These are phyloP conservation scores for Xenoacremonium recifei DNA, from an alignment of 2,329 filamentous ascomycete species.

Conservation along the genomic window DNA sequence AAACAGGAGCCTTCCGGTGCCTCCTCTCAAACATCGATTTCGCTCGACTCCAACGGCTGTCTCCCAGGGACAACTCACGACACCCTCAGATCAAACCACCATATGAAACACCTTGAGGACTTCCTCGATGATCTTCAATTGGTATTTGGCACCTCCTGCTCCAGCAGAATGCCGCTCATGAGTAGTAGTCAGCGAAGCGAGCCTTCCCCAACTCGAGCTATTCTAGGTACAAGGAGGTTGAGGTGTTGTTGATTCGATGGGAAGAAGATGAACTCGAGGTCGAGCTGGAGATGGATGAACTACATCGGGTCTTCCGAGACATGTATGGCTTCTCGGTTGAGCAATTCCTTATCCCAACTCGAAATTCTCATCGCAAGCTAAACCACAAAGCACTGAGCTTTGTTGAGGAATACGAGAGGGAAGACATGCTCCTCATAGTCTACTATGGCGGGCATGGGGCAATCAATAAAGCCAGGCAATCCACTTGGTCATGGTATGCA, in stretches of 20 bases:
- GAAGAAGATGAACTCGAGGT: constrained; percentile 26
- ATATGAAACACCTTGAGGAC: constrained; percentile 20
- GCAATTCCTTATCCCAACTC: constrained; percentile 22
- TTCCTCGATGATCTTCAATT: constrained; percentile 22
- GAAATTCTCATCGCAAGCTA: constrained; percentile 23
- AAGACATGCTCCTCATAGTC: constrained; percentile 24
- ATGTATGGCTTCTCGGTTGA: constrained; percentile 21
- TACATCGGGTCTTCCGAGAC: constrained; percentile 17
- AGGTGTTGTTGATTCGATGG: constrained; percentile 25
- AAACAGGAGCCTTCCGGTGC: constrained; percentile 22
- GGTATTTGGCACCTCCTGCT: constrained; percentile 5
- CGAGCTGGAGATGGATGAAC: constrained; percentile 20
- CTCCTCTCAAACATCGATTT: constrained; percentile 24
- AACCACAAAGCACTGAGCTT: constrained; percentile 22
- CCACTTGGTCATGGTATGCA: constrained; percentile 27
- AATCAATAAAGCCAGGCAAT: constrained; percentile 25
- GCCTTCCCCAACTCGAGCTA: constrained; percentile 25
- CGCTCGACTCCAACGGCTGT: constrained; percentile 18
- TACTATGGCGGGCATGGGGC: constrained; percentile 25
- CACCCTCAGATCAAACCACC: constrained; percentile 24
- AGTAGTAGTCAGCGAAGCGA: constrained; percentile 17
- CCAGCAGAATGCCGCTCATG: constrained; percentile 5
- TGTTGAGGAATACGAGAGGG: constrained; percentile 25
- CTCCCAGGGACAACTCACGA: constrained; percentile 22
- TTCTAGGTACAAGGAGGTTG: constrained; percentile 24